Percentiles rank a stretch among this genome's conserved stretches.
These are phyloP conservation scores for Clausena lansium DNA, from an alignment of 345 rosid genomes.

Conservation along the genomic window DNA sequence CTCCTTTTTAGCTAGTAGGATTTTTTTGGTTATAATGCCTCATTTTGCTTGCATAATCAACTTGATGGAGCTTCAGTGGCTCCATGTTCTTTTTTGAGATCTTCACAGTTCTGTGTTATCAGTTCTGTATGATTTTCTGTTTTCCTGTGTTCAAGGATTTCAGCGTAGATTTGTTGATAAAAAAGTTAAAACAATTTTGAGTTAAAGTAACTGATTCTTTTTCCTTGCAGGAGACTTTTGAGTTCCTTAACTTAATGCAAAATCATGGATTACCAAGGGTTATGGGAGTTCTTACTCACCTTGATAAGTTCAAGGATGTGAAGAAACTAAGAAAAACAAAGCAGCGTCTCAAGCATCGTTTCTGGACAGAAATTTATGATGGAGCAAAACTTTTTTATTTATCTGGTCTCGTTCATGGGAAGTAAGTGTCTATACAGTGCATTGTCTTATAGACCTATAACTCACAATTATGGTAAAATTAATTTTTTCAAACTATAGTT, in stretches of 20 bases:
- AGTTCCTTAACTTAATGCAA: conserved; percentile 92
- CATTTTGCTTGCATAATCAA: background rate
- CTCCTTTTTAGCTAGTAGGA: background rate
- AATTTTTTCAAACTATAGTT: background rate
- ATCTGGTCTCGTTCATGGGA: conserved; percentile 86
- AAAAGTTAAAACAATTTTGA: background rate
- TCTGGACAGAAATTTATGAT: conserved; percentile 85
- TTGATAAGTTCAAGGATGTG: conserved; percentile 86
- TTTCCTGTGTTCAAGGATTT: background rate
- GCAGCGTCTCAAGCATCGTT: conserved; percentile 90
- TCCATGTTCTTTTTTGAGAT: background rate
- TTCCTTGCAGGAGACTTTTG: conserved; percentile 80
- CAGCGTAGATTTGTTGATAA: background rate
- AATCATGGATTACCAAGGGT: conserved; percentile 91
- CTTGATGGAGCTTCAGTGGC: background rate
- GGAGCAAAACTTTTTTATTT: conserved; percentile 93
- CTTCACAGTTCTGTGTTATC: background rate
- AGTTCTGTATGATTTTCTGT: background rate
- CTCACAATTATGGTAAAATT: background rate
- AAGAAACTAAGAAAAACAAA: conserved; percentile 89
- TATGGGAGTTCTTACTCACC: conserved; percentile 98
- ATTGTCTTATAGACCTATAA: background rate
- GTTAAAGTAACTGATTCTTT: conserved; percentile 9
- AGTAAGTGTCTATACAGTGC: conserved; percentile 46
- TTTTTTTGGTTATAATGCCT: background rate